Evolutionary conservation across 345 rosid genomes (phyloP).

Genomic region (Salix caprea): DNA sequence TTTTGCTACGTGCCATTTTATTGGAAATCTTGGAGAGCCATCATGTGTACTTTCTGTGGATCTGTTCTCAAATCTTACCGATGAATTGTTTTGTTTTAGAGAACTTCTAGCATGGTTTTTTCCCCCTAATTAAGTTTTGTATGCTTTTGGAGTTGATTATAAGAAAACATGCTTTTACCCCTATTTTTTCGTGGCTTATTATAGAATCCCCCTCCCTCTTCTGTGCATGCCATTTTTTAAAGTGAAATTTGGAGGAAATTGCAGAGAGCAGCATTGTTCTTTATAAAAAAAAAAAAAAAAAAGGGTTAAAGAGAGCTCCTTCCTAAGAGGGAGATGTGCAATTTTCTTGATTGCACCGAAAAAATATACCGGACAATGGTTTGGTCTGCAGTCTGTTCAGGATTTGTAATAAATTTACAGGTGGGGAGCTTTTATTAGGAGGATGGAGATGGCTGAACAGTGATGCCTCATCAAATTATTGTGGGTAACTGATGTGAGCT

Average conservation of each 20-base stretch:
- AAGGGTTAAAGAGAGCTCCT: background rate
- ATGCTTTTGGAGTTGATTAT: no score
- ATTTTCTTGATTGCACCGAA: background rate
- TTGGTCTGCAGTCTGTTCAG: background rate
- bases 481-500: no score
- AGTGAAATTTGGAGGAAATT: background rate
- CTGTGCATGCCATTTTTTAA: background rate
- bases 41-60: slow-evolving; percentile 81
- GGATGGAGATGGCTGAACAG: background rate
- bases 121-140: no score
- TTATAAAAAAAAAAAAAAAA: background rate
- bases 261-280: background rate
- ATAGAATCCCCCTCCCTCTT: background rate
- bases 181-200: background rate
- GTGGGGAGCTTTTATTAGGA: background rate
- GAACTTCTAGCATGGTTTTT: no score
- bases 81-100: slow-evolving; percentile 6
- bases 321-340: background rate
- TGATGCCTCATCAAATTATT: background rate
- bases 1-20: slow-evolving; percentile 80
- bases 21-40: slow-evolving; percentile 83
- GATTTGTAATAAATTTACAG: background rate
- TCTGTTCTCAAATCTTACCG: slow-evolving; percentile 75
- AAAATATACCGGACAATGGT: background rate
- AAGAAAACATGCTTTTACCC: no score